Evolutionary conservation across 345 rosid genomes (phyloP).

Genomic region (Conringia planisiliqua): DNA sequence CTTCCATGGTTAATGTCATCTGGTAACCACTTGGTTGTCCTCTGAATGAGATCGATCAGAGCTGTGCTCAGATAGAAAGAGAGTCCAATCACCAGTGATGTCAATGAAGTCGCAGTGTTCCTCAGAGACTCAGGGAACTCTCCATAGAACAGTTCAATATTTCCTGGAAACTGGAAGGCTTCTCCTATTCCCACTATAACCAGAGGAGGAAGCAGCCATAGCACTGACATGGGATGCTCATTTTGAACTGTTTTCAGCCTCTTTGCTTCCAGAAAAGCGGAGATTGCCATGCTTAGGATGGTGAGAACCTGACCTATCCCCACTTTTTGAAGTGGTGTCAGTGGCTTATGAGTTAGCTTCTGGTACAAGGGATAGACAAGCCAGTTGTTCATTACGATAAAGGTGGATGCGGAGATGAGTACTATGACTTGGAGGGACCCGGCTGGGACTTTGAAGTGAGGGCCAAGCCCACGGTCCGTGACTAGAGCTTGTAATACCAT

Average conservation of each 20-base stretch:
- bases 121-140: conserved; percentile 43
- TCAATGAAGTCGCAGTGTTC: conserved; percentile 47
- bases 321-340: conserved; percentile 36
- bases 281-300: conserved; percentile 29
- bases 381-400: conserved; percentile 26
- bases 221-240: conserved; percentile 33
- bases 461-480: conserved; percentile 41
- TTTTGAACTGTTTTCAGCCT: conserved; percentile 28
- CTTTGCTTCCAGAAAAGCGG: conserved; percentile 43
- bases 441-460: conserved; percentile 41
- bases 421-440: not conserved
- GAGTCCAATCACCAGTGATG: conserved; percentile 38
- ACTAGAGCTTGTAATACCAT: conserved; percentile 48
- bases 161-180: conserved; percentile 43
- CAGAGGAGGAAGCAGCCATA: conserved; percentile 50
- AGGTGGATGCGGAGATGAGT: conserved; percentile 15
- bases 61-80: conserved; percentile 40
- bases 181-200: too few species aligned
- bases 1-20: conserved; percentile 45
- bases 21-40: conserved; percentile 45
- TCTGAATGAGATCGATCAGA: not conserved
- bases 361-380: conserved; percentile 34
- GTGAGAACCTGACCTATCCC: conserved; percentile 46
- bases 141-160: conserved; percentile 39
- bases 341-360: conserved; percentile 17